Conservation (phyloP, 768 basidiomycete species). For the Podaxis sp. region DNA sequence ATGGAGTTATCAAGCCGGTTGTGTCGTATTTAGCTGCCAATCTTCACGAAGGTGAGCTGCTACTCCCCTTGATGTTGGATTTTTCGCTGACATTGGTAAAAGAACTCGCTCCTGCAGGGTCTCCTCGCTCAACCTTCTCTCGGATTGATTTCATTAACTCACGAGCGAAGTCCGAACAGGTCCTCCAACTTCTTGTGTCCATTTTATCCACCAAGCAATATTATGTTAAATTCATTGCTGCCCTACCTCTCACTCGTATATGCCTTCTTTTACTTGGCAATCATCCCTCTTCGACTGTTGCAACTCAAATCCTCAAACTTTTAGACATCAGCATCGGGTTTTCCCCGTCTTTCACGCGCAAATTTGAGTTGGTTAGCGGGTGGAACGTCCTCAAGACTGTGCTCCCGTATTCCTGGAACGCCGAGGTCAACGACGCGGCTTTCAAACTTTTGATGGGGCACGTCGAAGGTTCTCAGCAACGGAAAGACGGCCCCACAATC, state of each 20-base stretch:
- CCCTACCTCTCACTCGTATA: slow-evolving; percentile 76
- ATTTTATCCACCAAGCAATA: slow-evolving; percentile 52
- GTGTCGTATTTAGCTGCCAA: slow-evolving; percentile 84
- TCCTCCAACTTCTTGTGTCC: slow-evolving; percentile 61
- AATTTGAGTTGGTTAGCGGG: slow-evolving; percentile 82
- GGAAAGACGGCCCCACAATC: slow-evolving; percentile 5
- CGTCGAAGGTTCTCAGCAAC: not conserved
- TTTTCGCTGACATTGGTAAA: slow-evolving; percentile 10
- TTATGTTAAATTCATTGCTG: slow-evolving; percentile 66
- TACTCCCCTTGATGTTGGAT: not conserved
- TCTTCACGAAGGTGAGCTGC: slow-evolving; percentile 55
- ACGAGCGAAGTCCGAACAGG: slow-evolving; percentile 61
- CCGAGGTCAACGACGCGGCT: slow-evolving; percentile 57
- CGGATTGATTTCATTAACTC: slow-evolving; percentile 44
- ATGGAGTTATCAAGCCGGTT: slow-evolving; percentile 78
- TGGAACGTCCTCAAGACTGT: slow-evolving; percentile 73
- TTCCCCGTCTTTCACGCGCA: slow-evolving; percentile 64
- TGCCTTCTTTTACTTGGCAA: slow-evolving; percentile 76
- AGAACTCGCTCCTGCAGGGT: slow-evolving; percentile 24
- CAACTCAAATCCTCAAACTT: slow-evolving; percentile 55
- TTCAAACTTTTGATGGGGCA: slow-evolving; percentile 68
- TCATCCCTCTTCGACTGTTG: slow-evolving; percentile 57
- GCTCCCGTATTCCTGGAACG: slow-evolving; percentile 67
- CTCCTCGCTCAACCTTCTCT: slow-evolving; percentile 55
- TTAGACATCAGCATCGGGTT: slow-evolving; percentile 50